A percentile compares a stretch with the other conserved stretches of the same genome.
Evolutionary conservation across 345 rosid genomes (phyloP).

Genomic region (Eutrema japonicum): DNA sequence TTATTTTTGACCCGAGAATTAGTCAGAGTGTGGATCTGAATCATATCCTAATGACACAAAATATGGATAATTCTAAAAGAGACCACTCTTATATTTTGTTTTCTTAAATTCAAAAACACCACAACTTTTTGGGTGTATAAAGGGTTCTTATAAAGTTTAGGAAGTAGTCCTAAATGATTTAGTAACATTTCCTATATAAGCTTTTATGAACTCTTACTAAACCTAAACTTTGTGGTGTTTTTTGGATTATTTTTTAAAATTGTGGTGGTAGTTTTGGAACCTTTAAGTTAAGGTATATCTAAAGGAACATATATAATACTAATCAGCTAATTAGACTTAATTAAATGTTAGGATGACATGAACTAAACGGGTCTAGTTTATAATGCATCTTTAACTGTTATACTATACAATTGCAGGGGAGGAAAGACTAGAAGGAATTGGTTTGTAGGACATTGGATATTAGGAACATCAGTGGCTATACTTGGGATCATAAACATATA

Average conservation of each 20-base stretch:
- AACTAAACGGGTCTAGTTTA: background rate
- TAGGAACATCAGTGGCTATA: slow-evolving; percentile 62
- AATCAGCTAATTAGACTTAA: background rate
- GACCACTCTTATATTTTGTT: background rate
- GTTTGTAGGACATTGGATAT: slow-evolving; percentile 80
- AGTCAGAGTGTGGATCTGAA: background rate
- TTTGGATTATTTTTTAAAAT: background rate
- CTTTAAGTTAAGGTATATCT: no score
- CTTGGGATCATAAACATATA: slow-evolving; percentile 78
- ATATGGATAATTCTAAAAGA: background rate
- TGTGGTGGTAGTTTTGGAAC: background rate
- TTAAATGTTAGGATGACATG: background rate
- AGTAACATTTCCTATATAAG: background rate
- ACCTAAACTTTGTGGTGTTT: background rate
- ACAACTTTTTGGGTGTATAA: no score
- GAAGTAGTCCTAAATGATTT: background rate
- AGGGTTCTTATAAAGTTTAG: background rate
- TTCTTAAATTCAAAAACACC: no score
- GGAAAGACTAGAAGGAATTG: slow-evolving; percentile 64
- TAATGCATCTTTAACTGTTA: background rate
- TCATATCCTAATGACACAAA: background rate
- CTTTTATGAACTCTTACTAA: background rate
- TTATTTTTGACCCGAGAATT: no score
- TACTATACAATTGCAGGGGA: slow-evolving; percentile 53
- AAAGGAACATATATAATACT: no score